Conservation (phyloP, 495 filamentous ascomycete species). For the Aspergillus baeticus region DNA sequence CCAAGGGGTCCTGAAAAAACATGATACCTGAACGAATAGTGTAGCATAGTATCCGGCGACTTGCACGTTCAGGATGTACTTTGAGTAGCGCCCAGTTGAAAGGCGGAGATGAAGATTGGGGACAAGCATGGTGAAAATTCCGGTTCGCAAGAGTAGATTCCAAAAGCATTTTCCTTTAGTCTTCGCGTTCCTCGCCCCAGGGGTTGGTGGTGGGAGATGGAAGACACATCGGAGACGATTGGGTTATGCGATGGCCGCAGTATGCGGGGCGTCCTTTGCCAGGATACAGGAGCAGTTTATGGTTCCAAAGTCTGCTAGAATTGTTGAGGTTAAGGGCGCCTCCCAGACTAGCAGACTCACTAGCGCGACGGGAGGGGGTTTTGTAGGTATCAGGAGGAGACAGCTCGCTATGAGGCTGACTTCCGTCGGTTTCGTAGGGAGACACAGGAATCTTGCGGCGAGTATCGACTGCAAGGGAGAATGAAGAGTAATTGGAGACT, state of each 20-base stretch:
- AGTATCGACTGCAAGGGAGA: neutral
- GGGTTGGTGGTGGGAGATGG: constrained; percentile 8
- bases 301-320: constrained; percentile 11
- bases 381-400: constrained; percentile 7
- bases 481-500: neutral
- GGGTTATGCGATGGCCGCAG: constrained; percentile 20
- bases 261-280: constrained; percentile 1
- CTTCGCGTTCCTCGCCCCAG: neutral
- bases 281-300: constrained; percentile 12
- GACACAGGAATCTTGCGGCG: neutral
- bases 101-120: neutral
- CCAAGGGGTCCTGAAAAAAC: neutral
- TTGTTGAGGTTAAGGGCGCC: neutral
- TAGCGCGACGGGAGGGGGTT: constrained; percentile 17
- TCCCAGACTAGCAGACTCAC: constrained; percentile 1
- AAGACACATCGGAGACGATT: constrained; percentile 23
- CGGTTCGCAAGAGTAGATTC: neutral
- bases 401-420: neutral
- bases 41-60: neutral
- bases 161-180: neutral
- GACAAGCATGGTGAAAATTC: neutral
- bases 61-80: neutral
- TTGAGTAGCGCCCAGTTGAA: neutral
- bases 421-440: neutral
- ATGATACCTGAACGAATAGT: neutral